Evolutionary conservation across 768 basidiomycete species (phyloP).

Genomic region (Russula foetens): DNA sequence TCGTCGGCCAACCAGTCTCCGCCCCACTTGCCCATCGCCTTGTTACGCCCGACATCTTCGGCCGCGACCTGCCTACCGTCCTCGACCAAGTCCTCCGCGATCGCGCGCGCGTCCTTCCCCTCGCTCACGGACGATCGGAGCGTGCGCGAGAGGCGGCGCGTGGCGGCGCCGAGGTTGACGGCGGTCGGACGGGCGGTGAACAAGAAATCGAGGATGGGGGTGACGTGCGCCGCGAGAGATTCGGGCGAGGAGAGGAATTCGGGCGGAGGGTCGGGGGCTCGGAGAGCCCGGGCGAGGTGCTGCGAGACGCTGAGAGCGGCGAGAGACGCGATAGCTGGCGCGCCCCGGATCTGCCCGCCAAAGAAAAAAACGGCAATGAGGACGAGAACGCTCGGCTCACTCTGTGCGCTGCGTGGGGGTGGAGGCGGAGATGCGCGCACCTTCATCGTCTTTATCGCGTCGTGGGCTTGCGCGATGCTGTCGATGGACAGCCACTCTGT

Average conservation of each 20-base stretch:
- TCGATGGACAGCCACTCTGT: conserved; percentile 57
- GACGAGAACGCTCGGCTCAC: no score
- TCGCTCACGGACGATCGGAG: conserved; percentile 35
- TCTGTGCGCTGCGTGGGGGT: not conserved
- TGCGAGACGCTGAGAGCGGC: conserved; percentile 74
- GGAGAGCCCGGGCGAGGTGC: conserved; percentile 48
- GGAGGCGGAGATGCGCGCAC: conserved; percentile 31
- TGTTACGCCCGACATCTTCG: conserved; percentile 85
- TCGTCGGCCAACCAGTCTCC: conserved; percentile 73
- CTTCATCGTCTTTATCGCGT: conserved; percentile 96
- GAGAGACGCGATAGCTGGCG: conserved; percentile 90
- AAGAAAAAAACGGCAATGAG: not conserved
- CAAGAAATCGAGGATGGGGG: conserved; percentile 58
- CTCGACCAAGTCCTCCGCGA: conserved; percentile 49
- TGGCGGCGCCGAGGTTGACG: conserved; percentile 88
- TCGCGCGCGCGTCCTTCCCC: conserved; percentile 35
- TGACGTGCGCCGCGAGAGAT: conserved; percentile 46
- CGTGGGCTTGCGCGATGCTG: conserved; percentile 77
- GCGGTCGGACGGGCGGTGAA: conserved; percentile 91
- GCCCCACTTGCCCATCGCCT: conserved; percentile 75
- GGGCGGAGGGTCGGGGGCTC: conserved; percentile 35
- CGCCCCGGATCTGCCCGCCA: conserved; percentile 63
- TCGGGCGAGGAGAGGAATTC: conserved; percentile 47
- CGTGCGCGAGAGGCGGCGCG: conserved; percentile 52
- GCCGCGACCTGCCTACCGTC: conserved; percentile 70